These are phyloP conservation scores for Coelastrella sp. DNA, from an alignment of 139 green algal genomes.

Conservation along the genomic window DNA sequence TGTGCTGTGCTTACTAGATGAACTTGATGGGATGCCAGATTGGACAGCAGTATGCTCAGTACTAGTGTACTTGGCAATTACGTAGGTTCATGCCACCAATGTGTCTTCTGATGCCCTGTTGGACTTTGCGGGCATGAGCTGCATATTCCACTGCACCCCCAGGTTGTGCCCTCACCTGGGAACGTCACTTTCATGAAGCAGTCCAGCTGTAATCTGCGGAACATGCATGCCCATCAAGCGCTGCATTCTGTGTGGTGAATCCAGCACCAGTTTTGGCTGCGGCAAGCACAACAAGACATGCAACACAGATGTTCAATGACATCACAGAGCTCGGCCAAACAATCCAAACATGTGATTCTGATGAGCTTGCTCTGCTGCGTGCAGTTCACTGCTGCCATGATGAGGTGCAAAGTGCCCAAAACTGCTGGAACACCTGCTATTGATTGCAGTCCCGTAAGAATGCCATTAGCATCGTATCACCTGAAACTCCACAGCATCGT, in stretches of 20 bases:
- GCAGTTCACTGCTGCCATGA: too few species aligned
- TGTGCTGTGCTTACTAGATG: background rate
- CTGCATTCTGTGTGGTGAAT: slow-evolving; percentile 40
- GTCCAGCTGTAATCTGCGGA: background rate
- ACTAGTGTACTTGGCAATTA: too few species aligned
- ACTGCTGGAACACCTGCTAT: too few species aligned
- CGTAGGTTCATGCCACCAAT: too few species aligned
- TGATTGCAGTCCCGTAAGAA: too few species aligned
- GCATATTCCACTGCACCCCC: too few species aligned
- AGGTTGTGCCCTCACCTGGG: background rate
- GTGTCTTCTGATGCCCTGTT: too few species aligned
- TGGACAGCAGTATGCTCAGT: too few species aligned
- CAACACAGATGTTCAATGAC: background rate
- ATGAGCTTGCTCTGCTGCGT: too few species aligned
- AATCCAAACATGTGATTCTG: background rate
- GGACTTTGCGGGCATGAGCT: too few species aligned
- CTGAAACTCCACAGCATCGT: slow-evolving; percentile 22
- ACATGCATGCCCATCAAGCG: slow-evolving; percentile 8
- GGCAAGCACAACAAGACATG: background rate
- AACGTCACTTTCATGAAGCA: background rate
- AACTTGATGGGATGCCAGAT: too few species aligned
- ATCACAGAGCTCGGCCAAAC: background rate
- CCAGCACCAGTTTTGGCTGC: slow-evolving; percentile 41
- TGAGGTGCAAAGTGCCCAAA: too few species aligned
- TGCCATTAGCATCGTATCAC: background rate